Percentiles rank a stretch among this genome's conserved stretches.
Conservation (phyloP, 108 stramenopile genomes). For the Schizochytrium sp. region DNA sequence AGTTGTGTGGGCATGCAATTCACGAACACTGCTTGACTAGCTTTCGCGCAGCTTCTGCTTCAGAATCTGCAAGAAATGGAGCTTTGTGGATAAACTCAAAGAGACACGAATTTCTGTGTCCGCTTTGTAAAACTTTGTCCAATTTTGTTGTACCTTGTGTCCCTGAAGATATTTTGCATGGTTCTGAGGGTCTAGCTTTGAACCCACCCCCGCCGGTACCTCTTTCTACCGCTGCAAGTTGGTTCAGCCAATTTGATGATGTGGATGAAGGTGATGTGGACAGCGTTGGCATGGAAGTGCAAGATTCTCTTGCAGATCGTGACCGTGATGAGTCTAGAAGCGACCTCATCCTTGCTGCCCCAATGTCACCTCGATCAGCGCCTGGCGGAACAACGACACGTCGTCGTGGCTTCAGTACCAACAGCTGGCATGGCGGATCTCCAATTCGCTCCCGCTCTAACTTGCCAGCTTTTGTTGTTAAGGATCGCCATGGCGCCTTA, state of each 20-base stretch:
- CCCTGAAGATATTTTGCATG: slow-evolving; percentile 56
- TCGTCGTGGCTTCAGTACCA: slow-evolving; percentile 22
- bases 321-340: too few species aligned
- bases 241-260: not conserved
- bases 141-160: slow-evolving; percentile 92
- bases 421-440: slow-evolving; percentile 8
- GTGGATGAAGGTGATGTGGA: not conserved
- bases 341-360: not conserved
- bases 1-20: slow-evolving; percentile 95
- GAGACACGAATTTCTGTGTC: slow-evolving; percentile 93
- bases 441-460: not conserved
- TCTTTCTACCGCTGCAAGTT: not conserved
- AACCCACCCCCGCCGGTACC: slow-evolving; percentile 8
- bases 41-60: slow-evolving; percentile 84
- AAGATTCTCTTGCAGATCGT: too few species aligned
- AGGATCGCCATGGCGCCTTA: not conserved
- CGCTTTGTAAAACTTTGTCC: slow-evolving; percentile 93
- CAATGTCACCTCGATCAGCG: not conserved
- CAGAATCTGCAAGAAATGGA: slow-evolving; percentile 83
- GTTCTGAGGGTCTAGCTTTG: not conserved
- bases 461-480: not conserved
- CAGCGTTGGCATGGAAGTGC: not conserved
- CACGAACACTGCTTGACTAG: slow-evolving; percentile 91
- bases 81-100: slow-evolving; percentile 83
- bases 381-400: not conserved